These are phyloP conservation scores for Funneliformis caledonium DNA, from an alignment of 371 early-diverging fungal species.

Conservation along the genomic window DNA sequence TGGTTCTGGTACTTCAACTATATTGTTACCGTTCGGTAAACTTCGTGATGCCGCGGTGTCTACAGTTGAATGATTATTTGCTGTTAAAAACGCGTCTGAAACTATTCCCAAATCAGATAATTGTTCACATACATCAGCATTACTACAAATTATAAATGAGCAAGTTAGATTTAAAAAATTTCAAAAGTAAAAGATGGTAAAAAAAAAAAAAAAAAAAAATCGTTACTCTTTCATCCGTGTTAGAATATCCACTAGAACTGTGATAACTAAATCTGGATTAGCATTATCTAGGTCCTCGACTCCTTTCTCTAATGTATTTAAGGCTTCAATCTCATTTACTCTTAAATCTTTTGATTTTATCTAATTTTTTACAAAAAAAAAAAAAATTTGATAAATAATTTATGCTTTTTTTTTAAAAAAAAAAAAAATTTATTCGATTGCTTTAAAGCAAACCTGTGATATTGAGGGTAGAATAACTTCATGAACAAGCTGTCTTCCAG, in stretches of 20 bases:
- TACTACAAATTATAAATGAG: not conserved
- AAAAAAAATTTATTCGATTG: not conserved
- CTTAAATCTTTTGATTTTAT: conserved; percentile 48
- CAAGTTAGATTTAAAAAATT: not conserved
- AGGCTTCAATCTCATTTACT: conserved; percentile 49
- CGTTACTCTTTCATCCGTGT: conserved; percentile 45
- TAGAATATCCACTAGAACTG: conserved; percentile 47
- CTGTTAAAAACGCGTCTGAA: conserved; percentile 24
- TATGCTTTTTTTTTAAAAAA: not conserved
- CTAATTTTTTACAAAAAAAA: conserved; percentile 25
- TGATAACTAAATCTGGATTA: conserved; percentile 48
- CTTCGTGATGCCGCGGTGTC: not conserved
- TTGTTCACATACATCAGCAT: conserved; percentile 15
- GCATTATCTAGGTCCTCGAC: conserved; percentile 49
- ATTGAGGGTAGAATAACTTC: conserved; percentile 12
- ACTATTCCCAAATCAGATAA: conserved; percentile 20
- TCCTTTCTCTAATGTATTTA: conserved; percentile 49
- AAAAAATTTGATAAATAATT: not conserved
- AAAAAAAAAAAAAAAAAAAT: conserved; percentile 25
- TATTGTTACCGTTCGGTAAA: not conserved
- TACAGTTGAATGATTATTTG: not conserved
- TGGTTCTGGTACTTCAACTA: not conserved
- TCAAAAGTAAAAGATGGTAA: not conserved
- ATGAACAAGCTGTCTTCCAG: conserved; percentile 28
- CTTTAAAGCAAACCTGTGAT: not conserved